Conservation (phyloP, 192 early-diverging fungal genomes). For the Thoreauomyces humboldtii region DNA sequence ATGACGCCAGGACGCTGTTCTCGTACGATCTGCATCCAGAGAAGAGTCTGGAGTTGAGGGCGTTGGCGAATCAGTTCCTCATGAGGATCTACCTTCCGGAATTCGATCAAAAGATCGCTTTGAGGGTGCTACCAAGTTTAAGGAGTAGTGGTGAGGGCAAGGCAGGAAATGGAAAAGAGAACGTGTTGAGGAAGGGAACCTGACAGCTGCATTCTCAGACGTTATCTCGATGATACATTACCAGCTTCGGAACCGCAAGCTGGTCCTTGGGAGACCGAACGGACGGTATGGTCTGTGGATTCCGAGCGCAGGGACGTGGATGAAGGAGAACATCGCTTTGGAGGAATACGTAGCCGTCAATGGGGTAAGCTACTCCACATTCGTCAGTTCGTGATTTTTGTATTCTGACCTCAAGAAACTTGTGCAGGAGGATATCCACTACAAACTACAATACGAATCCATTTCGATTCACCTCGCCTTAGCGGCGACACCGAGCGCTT, state of each 20-base stretch:
- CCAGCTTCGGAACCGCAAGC: constrained; percentile 29
- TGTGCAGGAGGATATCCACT: constrained; percentile 19
- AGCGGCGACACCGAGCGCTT: no score
- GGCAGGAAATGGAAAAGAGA: neutral
- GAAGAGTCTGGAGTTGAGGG: constrained; percentile 27
- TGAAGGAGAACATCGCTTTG: constrained; percentile 18
- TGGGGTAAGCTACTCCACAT: no score
- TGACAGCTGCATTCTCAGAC: constrained; percentile 23
- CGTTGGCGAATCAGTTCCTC: constrained; percentile 27
- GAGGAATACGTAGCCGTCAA: constrained; percentile 22
- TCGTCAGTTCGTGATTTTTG: no score
- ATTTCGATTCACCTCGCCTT: neutral
- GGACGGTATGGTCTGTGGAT: constrained; percentile 31
- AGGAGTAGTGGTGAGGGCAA: neutral
- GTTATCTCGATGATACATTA: constrained; percentile 37
- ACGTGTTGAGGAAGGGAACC: neutral
- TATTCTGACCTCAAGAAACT: no score
- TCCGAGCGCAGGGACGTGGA: constrained; percentile 19
- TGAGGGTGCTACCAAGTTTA: constrained; percentile 28
- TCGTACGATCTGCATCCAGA: constrained; percentile 27
- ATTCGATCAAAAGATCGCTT: constrained; percentile 34
- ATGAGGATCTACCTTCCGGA: constrained; percentile 30
- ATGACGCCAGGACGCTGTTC: constrained; percentile 22
- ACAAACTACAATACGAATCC: constrained; percentile 22
- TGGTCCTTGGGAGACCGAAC: constrained; percentile 1